Evolutionary conservation across 108 stramenopile species (phyloP).

Genomic region (Skeletonema costatum): DNA sequence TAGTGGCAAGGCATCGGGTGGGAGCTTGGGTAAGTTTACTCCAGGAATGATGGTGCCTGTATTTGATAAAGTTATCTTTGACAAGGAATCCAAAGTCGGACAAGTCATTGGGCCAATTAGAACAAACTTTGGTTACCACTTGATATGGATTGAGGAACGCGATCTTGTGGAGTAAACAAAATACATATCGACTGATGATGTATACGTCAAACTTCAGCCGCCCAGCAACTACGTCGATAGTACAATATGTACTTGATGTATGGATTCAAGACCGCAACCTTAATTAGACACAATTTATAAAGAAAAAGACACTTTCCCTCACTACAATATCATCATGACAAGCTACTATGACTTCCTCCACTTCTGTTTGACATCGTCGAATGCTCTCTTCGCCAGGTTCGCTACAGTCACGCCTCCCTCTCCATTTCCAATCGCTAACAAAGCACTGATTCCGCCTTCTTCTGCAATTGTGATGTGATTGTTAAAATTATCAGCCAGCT

Average conservation of each 20-base stretch:
- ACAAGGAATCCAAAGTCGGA: constrained; percentile 40
- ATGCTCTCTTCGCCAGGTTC: background rate
- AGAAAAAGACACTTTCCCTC: too few relatives aligned
- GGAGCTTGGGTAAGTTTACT: constrained; percentile 58
- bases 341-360: too few relatives aligned
- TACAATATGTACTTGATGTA: too few relatives aligned
- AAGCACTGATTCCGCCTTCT: constrained; percentile 84
- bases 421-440: constrained; percentile 66
- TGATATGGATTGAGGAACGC: constrained; percentile 66
- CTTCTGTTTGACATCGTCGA: background rate
- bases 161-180: constrained; percentile 22
- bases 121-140: constrained; percentile 75
- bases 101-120: constrained; percentile 62
- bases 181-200: too few relatives aligned
- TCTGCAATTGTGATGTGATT: constrained; percentile 84
- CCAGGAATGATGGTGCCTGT: constrained; percentile 68
- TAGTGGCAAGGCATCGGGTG: constrained; percentile 48
- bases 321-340: too few relatives aligned
- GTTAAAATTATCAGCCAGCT: constrained; percentile 88
- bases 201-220: too few relatives aligned
- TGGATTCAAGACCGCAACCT: too few relatives aligned
- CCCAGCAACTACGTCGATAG: too few relatives aligned
- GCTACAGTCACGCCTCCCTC: background rate
- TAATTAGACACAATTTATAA: too few relatives aligned
- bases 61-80: constrained; percentile 67